Percentiles rank a stretch among this genome's conserved stretches.
Conservation (phyloP, 306 rosid genomes). For the Vachellia collinsii region DNA sequence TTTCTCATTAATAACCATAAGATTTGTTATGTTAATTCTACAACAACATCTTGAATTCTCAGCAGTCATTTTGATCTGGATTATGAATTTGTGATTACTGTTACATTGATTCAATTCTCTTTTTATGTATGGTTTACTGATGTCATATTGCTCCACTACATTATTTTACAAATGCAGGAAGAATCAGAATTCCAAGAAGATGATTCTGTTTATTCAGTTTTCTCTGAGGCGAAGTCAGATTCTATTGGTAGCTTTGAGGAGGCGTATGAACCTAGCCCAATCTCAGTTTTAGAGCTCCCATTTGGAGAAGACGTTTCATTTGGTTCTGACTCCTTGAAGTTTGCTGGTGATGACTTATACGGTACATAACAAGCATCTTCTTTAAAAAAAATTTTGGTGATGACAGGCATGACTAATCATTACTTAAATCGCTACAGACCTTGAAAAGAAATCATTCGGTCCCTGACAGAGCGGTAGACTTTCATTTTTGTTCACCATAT, state of each 20-base stretch:
- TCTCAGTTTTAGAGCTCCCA: slow-evolving; percentile 69
- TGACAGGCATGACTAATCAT: background rate
- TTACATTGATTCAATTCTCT: background rate
- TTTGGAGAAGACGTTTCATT: slow-evolving; percentile 48
- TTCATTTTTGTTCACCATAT: background rate
- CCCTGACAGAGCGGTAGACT: background rate
- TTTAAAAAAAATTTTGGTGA: background rate
- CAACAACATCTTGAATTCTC: background rate
- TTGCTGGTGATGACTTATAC: slow-evolving; percentile 35
- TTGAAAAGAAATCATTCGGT: background rate
- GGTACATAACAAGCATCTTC: slow-evolving; percentile 48
- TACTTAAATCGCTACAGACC: background rate
- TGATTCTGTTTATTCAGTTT: slow-evolving; percentile 46
- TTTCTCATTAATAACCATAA: background rate
- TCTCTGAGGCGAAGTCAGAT: slow-evolving; percentile 43
- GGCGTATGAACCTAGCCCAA: slow-evolving; percentile 69
- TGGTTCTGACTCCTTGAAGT: slow-evolving; percentile 38
- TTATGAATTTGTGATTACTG: background rate
- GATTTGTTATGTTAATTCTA: background rate
- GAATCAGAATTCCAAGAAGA: slow-evolving; percentile 42
- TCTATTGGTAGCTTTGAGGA: slow-evolving; percentile 49
- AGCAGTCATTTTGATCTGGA: background rate
- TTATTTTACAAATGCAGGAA: slow-evolving; percentile 53
- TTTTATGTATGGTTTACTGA: background rate
- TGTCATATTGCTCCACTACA: background rate